These are phyloP conservation scores for Fusarium falciforme DNA, from an alignment of 2,329 filamentous ascomycete species.

Conservation along the genomic window DNA sequence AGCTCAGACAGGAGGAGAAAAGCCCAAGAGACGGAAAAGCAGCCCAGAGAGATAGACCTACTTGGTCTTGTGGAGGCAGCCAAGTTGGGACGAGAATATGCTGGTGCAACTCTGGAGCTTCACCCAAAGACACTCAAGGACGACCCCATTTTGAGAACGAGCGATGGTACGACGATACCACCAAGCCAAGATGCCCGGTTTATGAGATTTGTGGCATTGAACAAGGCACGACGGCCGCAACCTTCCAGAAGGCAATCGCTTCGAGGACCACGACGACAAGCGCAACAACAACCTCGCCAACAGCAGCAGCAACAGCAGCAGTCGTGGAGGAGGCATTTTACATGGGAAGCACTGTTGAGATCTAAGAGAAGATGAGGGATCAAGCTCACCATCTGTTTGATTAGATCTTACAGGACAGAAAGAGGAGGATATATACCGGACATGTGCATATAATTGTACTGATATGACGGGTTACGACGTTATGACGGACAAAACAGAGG, in stretches of 20 bases:
- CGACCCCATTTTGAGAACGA: constrained; percentile 51
- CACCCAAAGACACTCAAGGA: constrained; percentile 55
- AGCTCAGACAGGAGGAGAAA: constrained; percentile 29
- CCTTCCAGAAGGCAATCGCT: neutral
- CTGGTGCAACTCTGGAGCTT: constrained; percentile 51
- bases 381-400: no score
- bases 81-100: constrained; percentile 39
- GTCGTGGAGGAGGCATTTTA: constrained; percentile 32
- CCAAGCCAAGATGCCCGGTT: constrained; percentile 55
- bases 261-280: neutral
- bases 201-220: constrained; percentile 44
- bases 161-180: constrained; percentile 46
- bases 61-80: constrained; percentile 48
- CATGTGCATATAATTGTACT: constrained; percentile 1
- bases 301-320: constrained; percentile 2
- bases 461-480: constrained; percentile 39
- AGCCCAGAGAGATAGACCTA: constrained; percentile 46
- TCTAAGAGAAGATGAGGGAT: constrained; percentile 34
- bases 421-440: constrained; percentile 2
- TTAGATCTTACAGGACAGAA: neutral
- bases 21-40: constrained; percentile 27
- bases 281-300: constrained; percentile 7
- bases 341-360: constrained; percentile 41
- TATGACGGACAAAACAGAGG: constrained; percentile 31
- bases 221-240: constrained; percentile 12